Percentiles rank a stretch among this genome's conserved stretches.
Conservation (phyloP, 139 green algal genomes). For the Closterium sp. region DNA sequence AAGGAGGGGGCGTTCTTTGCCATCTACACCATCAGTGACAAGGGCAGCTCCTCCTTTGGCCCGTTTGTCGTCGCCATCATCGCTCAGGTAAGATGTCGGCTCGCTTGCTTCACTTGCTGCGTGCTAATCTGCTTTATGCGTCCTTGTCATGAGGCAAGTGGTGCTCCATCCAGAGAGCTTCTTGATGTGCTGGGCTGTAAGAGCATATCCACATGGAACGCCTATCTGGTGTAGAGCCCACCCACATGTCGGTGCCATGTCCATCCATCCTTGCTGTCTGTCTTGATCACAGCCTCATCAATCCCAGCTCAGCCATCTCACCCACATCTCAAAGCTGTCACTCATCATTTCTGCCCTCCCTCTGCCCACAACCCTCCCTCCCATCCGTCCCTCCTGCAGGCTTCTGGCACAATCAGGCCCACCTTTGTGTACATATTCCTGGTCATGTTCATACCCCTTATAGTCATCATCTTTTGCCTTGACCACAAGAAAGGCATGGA, state of each 20-base stretch:
- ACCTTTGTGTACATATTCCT: background rate
- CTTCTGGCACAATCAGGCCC: background rate
- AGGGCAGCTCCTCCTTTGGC: conserved; percentile 34
- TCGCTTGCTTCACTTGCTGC: too few relatives aligned
- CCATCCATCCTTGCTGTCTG: too few relatives aligned
- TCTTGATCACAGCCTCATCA: background rate
- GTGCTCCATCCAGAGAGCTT: too few relatives aligned
- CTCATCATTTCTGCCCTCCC: too few relatives aligned
- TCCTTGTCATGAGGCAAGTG: too few relatives aligned
- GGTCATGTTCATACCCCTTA: background rate
- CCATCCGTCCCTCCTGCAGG: background rate
- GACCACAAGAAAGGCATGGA: background rate
- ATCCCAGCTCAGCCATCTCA: too few relatives aligned
- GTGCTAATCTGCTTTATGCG: too few relatives aligned
- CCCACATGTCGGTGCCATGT: too few relatives aligned
- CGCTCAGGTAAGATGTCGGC: background rate
- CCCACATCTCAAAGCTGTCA: background rate
- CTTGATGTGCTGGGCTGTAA: too few relatives aligned
- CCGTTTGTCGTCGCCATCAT: conserved; percentile 22
- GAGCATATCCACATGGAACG: too few relatives aligned
- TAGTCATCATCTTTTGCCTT: background rate
- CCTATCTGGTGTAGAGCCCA: too few relatives aligned
- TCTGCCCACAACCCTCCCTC: too few relatives aligned
- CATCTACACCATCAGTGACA: conserved; percentile 44
- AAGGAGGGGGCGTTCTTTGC: conserved; percentile 36